Evolutionary conservation across 139 green algal species (phyloP).

Genomic region (Ettlia oleoabundans): DNA sequence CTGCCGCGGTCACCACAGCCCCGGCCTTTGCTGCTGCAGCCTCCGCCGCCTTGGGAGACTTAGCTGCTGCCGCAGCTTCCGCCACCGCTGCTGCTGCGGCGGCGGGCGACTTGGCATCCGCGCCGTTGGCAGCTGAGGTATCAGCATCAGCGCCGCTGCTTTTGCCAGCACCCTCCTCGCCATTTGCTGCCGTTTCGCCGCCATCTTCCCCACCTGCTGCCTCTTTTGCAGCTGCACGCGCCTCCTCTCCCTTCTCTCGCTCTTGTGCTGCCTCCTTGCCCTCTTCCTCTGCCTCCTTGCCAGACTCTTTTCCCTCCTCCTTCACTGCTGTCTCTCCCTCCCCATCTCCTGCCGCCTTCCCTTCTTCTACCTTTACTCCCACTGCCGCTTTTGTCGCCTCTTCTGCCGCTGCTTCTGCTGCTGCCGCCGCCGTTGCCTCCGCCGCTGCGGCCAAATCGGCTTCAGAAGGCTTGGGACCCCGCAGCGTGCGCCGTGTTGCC

Average conservation of each 20-base stretch:
- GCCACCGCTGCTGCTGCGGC: not conserved
- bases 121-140: not conserved
- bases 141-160: not conserved
- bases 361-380: not conserved
- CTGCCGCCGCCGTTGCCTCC: not conserved
- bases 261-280: not conserved
- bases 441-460: conserved; percentile 31
- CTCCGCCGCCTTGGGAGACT: not conserved
- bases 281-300: conserved; percentile 4
- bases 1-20: not conserved
- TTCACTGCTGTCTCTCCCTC: conserved; percentile 1
- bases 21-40: not conserved
- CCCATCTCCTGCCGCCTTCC: not conserved
- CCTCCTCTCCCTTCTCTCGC: not conserved
- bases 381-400: conserved; percentile 17
- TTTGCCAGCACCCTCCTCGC: not conserved
- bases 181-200: conserved; percentile 6
- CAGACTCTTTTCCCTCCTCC: conserved; percentile 42
- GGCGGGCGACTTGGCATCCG: not conserved
- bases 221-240: conserved; percentile 37
- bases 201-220: conserved; percentile 23
- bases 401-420: not conserved
- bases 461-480: conserved; percentile 19
- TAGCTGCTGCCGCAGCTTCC: not conserved
- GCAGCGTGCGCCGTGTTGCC: conserved; percentile 25